Evolutionary conservation across 1,284 basidiomycete genomes (phyloP), one percentile per base, ranked within the genome.

Genomic region (Apiotrichum gamsii): DNA sequence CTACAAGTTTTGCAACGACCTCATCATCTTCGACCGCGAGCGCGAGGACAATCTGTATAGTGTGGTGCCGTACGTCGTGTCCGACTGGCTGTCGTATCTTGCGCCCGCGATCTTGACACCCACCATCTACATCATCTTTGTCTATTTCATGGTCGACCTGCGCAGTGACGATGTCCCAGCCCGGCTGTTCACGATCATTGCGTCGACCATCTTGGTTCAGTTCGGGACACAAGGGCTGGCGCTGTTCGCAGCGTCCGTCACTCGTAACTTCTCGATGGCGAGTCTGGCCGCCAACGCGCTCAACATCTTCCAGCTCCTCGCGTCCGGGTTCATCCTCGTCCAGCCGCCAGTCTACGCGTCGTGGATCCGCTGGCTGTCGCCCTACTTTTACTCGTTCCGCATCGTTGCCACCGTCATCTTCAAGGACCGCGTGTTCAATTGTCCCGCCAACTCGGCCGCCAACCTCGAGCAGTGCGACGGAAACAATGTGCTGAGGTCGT

Each of bases 1-100:
- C 42, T 73, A 60, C 51, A 67, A 71, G 43, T 71, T 62, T 52
- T 74, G 68, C 54, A 64, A 61, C 10, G 70, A 73, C 31, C 64
- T 78, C 15, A 59, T 74, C 46, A 69, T 77, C 37, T 78, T 78
- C 43, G 76, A 78, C 52, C 72, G 76, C 8, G 76, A 78, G 51
- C 65, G 70, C 20, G 75, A 76, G 50, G 62, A 50, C 34, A 48
- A 48, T 9, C 57, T 54, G 18, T 56, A 74, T 63, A 60, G 63
- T 18, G 70, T 72, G 3, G 54, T 70, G 0, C 73, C 75, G 6
- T 75, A 67, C 43, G 57, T 74, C 44, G 15, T 73, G 8, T 65
- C 68, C 8, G 72, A 74, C 51, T 69, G 66, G 43, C 32, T 70
- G 24, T 65, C 70, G 3, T 67, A 69, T 33, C 44, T 74, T 8